phyloP scores from a whole-genome alignment of 495 filamentous ascomycete species.

The Aspergillus diversus region DNA sequence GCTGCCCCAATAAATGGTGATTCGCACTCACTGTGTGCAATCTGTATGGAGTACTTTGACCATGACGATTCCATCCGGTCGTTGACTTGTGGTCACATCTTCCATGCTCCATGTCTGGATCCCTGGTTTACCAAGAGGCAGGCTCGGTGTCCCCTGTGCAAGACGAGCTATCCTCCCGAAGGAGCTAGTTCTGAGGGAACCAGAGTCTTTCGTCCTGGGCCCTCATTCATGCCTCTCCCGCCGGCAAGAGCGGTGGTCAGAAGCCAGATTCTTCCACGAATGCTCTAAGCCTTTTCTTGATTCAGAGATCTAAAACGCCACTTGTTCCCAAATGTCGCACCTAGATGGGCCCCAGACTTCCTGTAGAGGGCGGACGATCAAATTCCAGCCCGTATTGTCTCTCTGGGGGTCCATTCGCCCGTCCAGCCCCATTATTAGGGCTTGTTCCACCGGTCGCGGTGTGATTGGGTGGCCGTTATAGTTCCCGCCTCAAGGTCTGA shows the following conservation, averaged over 20 bases:
- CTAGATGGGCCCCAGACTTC: too few species aligned
- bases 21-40: constrained; percentile 63
- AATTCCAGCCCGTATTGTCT: too few species aligned
- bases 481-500: constrained; percentile 14
- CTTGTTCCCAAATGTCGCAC: too few species aligned
- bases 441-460: not conserved
- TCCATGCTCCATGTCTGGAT: constrained; percentile 92
- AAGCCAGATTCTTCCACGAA: constrained; percentile 20
- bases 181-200: not conserved
- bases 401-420: too few species aligned
- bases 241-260: constrained; percentile 21
- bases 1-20: constrained; percentile 65
- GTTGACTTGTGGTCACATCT: constrained; percentile 91
- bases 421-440: not conserved
- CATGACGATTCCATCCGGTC: constrained; percentile 87
- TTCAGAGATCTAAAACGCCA: too few species aligned
- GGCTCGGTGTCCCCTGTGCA: constrained; percentile 96
- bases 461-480: not conserved
- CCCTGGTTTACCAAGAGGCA: constrained; percentile 93
- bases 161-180: constrained; percentile 51
- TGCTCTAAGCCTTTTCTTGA: constrained; percentile 4
- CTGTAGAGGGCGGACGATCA: too few species aligned
- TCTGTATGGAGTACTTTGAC: constrained; percentile 86
- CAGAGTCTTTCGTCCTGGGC: not conserved
- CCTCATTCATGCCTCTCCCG: not conserved